Base-by-base conservation (phyloP, 148 eudicot genomes). In the Vaccinium corymbosum region DNA sequence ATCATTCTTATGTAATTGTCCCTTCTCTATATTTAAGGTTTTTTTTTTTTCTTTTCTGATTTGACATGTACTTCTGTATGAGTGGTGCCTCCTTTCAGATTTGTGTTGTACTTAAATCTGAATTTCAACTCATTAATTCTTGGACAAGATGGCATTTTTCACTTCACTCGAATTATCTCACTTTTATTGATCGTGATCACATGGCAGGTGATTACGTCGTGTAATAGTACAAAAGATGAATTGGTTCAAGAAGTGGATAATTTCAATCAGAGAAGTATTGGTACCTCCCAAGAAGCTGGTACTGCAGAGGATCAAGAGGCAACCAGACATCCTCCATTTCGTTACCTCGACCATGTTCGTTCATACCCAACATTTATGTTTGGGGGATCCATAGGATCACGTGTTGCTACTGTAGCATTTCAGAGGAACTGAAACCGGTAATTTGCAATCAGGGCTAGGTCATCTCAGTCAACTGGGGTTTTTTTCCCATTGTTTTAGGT, bases 161-260 rank as follows among this genome's bases (percentile, higher is more conserved):
- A 77, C 15, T 38, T 1, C 22, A 17, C 15, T 25, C 22, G 25
- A 13, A 38, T 46, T 55, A 53, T 55, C 81, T 13, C 32, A 19
- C 7, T 7, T 29, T 77, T 75, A 25, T 16, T 78, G 32, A 9
- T 10, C 6, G 55, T 52, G 57, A 53, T 80, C 68, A 1, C 72
- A 50, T 53, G 83, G n/a, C 89, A 95, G 99, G 98, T 95, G 64
- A 82, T 97, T 86, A 97, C 99, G 56, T 95, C 99, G 7, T 97
- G 99, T 84, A 97, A 97, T 87, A 92, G 89, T 80, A 95, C 99
- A 38, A 97, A 93, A 91, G 99, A 97, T 84, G 99, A 97, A 86
- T 88, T 97, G 88, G 84, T 95, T 84, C 94, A 88, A 85, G 99
- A 97, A 85, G 98, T 91, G 73, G 95, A 95, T 27, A 92, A 83